Evolutionary conservation across 495 filamentous ascomycete genomes (phyloP), one percentile per base, ranked within the genome.

Genomic region (Xylaria bambusicola): DNA sequence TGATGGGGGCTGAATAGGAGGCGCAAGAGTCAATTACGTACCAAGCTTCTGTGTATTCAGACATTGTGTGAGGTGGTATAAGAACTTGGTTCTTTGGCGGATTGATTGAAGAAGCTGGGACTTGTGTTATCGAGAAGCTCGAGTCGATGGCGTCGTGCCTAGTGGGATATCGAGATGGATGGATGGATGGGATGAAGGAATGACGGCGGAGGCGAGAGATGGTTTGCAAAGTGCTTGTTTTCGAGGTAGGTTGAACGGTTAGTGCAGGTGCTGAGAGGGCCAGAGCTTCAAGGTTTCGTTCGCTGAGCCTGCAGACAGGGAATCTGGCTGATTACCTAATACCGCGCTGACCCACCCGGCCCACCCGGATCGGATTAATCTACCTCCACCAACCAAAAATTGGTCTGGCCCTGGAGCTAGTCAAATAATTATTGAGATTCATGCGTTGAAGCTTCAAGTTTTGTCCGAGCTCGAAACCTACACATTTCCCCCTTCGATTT

Each of bases 31-130:
- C 47, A 51, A 62, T 66, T 66, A 70, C 66, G 64, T 73, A 73
- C 71, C 63, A 72, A 66, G 68, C 73, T 71, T 73, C 75, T 69
- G 73, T 75, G 66, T 64, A 66, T 62, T 75, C 74, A 58, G 74
- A 38, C 73, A 77, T 80, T 71, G 65, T 76, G 74, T 66, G 64
- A 65, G 65, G 53, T 63, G 58, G 58, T 50, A 58, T 42, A 63
- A 56, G 65, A 69, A 1, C 24, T 58, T 29, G 63, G 69, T 69
- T 63, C 60, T 63, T 62, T 71, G 62, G 53, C 47, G 48, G 36
- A 52, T 53, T 62, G 59, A 41, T 50, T 27, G 58, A 46, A 33
- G 50, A 36, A 63, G 61, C 51, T 52, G 55, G 35, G 64, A 46
- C 35, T 13, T 24, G 41, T 42, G 24, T 33, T 58, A 47, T 47